A percentile compares a stretch with the other conserved stretches of the same genome.
These are phyloP conservation scores for Coemansia sp. DNA, from an alignment of 192 early-diverging fungal genomes.

Conservation along the genomic window DNA sequence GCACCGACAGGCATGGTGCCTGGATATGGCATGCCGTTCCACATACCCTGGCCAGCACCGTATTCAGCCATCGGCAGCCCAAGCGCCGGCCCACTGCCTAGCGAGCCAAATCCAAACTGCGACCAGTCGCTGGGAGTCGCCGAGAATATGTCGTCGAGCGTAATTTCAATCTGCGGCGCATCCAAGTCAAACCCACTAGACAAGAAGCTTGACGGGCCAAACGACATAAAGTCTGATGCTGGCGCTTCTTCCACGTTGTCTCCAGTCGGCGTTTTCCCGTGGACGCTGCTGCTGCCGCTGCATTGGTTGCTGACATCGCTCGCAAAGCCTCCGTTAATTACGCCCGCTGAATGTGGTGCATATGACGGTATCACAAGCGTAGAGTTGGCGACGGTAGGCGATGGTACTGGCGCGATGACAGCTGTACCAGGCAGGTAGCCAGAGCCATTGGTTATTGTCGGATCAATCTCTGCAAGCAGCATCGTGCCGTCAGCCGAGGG, in stretches of 20 bases:
- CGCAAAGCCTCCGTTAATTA: background rate
- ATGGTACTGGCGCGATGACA: background rate
- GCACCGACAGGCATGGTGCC: slow-evolving; percentile 34
- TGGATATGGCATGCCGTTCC: slow-evolving; percentile 42
- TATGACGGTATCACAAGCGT: background rate
- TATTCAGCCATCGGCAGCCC: slow-evolving; percentile 49
- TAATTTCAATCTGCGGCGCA: slow-evolving; percentile 58
- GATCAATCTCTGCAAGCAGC: background rate
- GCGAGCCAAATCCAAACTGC: slow-evolving; percentile 47
- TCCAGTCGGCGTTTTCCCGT: background rate
- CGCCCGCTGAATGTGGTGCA: background rate
- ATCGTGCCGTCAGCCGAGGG: background rate
- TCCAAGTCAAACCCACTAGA: slow-evolving; percentile 55
- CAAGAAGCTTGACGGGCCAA: slow-evolving; percentile 55
- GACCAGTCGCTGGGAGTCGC: slow-evolving; percentile 50
- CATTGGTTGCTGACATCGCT: slow-evolving; percentile 3
- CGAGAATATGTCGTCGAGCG: slow-evolving; percentile 57
- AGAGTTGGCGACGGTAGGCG: background rate
- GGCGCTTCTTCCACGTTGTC: slow-evolving; percentile 34
- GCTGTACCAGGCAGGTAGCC: background rate
- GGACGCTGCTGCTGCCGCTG: background rate
- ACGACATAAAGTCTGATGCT: slow-evolving; percentile 58
- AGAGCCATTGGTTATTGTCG: background rate
- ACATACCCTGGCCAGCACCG: slow-evolving; percentile 32
- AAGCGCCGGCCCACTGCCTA: slow-evolving; percentile 26